Evolutionary conservation across 805 yeast species (phyloP).

Genomic region (Tetrapisispora taiwanensis): DNA sequence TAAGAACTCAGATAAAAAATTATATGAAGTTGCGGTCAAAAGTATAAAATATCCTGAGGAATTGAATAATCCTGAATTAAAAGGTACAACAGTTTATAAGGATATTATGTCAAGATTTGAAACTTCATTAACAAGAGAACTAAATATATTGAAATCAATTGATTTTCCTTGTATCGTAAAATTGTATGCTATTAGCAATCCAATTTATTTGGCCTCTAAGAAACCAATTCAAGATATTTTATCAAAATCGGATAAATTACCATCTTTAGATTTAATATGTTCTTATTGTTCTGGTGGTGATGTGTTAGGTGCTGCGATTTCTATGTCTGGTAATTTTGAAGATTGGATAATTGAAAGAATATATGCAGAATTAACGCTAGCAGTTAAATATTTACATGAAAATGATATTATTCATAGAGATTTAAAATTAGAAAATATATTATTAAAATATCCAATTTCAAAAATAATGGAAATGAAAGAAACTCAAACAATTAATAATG

Average conservation of each 20-base stretch:
- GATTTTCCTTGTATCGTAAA: slow-evolving; percentile 63
- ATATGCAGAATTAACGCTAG: slow-evolving; percentile 59
- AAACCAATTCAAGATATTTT: slow-evolving; percentile 23
- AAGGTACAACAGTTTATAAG: slow-evolving; percentile 26
- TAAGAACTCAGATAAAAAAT: slow-evolving; percentile 1
- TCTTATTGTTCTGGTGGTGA: slow-evolving; percentile 84
- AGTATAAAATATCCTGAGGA: slow-evolving; percentile 37
- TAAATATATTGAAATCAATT: slow-evolving; percentile 47
- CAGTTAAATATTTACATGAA: slow-evolving; percentile 62
- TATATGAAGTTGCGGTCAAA: slow-evolving; percentile 56
- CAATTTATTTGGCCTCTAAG: slow-evolving; percentile 15
- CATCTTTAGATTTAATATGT: slow-evolving; percentile 44
- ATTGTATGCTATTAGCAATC: slow-evolving; percentile 39
- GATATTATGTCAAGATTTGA: slow-evolving; percentile 45
- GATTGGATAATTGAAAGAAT: slow-evolving; percentile 47
- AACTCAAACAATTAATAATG: slow-evolving; percentile 9
- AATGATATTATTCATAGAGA: slow-evolving; percentile 77
- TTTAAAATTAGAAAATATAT: slow-evolving; percentile 75
- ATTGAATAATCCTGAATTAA: slow-evolving; percentile 16
- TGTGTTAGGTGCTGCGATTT: slow-evolving; percentile 51
- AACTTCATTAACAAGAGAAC: slow-evolving; percentile 59
- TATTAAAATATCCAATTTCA: slow-evolving; percentile 36
- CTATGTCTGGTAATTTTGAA: slow-evolving; percentile 32
- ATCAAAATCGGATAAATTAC: slow-evolving; percentile 24
- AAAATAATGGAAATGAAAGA: slow-evolving; percentile 19